A percentile compares a stretch with the other conserved stretches of the same genome.
Evolutionary conservation across 2,329 filamentous ascomycete species (phyloP).

Genomic region (Sporothrix mexicana): DNA sequence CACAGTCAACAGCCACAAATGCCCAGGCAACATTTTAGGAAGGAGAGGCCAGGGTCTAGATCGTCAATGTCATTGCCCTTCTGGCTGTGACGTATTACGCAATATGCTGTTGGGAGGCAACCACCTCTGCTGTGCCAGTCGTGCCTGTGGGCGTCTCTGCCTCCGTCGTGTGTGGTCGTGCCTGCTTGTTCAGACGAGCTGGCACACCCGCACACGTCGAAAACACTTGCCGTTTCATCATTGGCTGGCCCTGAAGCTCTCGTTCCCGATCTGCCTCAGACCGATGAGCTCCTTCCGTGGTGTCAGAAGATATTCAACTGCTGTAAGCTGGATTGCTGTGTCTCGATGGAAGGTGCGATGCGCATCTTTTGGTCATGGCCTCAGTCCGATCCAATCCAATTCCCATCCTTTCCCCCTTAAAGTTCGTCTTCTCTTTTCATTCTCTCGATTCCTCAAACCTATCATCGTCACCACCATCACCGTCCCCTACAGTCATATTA

Average conservation of each 20-base stretch:
- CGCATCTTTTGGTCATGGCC: background rate
- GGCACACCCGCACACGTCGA: constrained; percentile 16
- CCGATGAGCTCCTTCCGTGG: background rate
- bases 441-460: background rate
- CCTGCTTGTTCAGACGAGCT: constrained; percentile 9
- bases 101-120: background rate
- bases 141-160: background rate
- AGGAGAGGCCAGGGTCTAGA: background rate
- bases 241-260: constrained; percentile 11
- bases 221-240: constrained; percentile 24
- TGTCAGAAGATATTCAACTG: too few species aligned
- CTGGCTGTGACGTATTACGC: background rate
- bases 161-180: background rate
- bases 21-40: background rate
- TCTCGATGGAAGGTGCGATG: constrained; percentile 12
- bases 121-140: background rate
- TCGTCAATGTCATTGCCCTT: background rate
- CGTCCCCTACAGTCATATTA: background rate
- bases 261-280: constrained; percentile 15
- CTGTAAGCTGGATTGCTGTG: too few species aligned
- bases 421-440: background rate
- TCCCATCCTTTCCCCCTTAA: background rate
- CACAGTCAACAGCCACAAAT: constrained; percentile 25
- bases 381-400: background rate
- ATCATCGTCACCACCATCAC: background rate